Base-by-base conservation (phyloP, 257 asterid species). In the Lycium barbarum region DNA sequence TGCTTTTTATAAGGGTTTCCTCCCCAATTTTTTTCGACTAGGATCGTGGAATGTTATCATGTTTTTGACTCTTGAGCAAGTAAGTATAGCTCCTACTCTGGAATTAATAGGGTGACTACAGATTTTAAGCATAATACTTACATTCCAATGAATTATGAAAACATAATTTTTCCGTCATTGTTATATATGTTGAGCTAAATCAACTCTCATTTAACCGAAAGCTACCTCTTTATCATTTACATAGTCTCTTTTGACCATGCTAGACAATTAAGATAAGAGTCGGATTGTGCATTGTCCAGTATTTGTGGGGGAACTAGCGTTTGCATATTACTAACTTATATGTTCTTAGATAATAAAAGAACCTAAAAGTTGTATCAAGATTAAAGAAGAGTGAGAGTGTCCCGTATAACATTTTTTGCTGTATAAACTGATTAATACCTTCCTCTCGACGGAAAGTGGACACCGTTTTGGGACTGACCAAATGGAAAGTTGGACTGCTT, bases 1-100 rank as follows among this genome's bases (percentile, higher is more conserved):
- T 33, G 98, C 99, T 79, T 92, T 95, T 80, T 95, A 95, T 89
- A 94, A 95, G 90, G 99, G 99, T 40, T 95, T 95, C 91, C 84
- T 95, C 66, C 97, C 95, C 73, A 95, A 94, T 88, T 93, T 93
- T 73, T 90, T 88, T 12, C 97, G 99, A 76, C 91, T 95, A 57
- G 99, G 99, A 67, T 85, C 91, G 43, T 94, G 97, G 98, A 95
- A 95, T 72, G 97, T 90, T 72, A 91, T 95, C 90, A 95, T 95
- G 98, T 95, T 94, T 88, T 89, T 94, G 90, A 92, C 91, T 51
- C 83, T 94, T 33, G 99, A 95, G 87, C 93, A 90, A 85, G 98
- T 93, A 90, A 93, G 97, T 47, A 57, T 76, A 84, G 15, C 81
- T 65, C 87, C 88, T 76, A 58, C 74, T 53, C 15, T 51, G 67